phyloP scores from a whole-genome alignment of 768 basidiomycete species.

The Dendrothele bispora region DNA sequence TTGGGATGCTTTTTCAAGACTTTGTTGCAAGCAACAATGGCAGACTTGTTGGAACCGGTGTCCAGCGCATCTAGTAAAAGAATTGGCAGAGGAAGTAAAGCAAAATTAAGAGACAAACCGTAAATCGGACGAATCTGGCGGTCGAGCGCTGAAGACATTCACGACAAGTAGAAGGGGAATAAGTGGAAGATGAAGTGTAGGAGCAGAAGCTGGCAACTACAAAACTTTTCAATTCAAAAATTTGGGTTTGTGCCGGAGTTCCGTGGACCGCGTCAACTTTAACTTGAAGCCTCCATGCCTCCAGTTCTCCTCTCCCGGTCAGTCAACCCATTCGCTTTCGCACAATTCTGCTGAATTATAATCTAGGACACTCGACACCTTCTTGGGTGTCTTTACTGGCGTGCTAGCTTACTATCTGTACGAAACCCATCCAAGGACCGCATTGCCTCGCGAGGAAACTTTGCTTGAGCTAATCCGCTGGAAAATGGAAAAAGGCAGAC shows the following conservation, averaged over 20 bases:
- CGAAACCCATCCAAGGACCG: constrained; percentile 78
- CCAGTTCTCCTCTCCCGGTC: constrained; percentile 56
- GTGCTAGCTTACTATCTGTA: constrained; percentile 76
- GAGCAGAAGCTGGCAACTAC: not conserved
- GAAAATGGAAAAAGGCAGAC: constrained; percentile 56
- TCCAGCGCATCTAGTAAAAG: constrained; percentile 71
- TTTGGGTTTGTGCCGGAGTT: not conserved
- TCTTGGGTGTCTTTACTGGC: constrained; percentile 79
- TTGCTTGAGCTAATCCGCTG: constrained; percentile 57
- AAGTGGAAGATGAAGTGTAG: constrained; percentile 4
- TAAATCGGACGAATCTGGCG: constrained; percentile 87
- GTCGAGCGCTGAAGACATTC: constrained; percentile 66
- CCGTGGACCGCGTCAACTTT: not conserved
- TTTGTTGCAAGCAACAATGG: constrained; percentile 84
- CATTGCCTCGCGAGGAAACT: constrained; percentile 53
- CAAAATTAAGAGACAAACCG: constrained; percentile 43
- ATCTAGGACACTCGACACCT: constrained; percentile 62
- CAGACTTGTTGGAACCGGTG: constrained; percentile 84
- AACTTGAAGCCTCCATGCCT: constrained; percentile 31
- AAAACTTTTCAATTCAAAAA: not conserved
- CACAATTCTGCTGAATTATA: constrained; percentile 8
- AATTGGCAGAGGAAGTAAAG: constrained; percentile 5
- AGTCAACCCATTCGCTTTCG: constrained; percentile 9
- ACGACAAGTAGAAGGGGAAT: constrained; percentile 19
- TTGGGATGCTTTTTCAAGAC: constrained; percentile 83